Percentiles rank a stretch among this genome's conserved stretches.
These are phyloP conservation scores for Volvox africanus DNA, from an alignment of 139 green algal species.

Conservation along the genomic window DNA sequence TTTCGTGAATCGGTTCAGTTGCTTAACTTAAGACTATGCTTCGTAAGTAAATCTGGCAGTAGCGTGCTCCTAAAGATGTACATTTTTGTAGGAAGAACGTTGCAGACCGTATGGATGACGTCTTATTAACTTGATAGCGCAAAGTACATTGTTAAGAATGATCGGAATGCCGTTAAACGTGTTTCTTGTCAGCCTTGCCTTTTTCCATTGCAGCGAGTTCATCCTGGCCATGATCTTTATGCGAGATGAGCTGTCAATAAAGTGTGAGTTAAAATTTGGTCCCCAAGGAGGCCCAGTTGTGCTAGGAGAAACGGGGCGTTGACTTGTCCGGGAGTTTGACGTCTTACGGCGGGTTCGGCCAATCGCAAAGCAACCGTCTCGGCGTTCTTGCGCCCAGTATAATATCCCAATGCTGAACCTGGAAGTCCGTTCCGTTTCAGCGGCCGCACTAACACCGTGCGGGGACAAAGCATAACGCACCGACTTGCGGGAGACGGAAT, in stretches of 20 bases:
- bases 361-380: no score
- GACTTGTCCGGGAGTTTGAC: no score
- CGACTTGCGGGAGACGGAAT: neutral
- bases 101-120: no score
- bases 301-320: no score
- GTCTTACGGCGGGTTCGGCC: no score
- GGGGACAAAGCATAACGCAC: neutral
- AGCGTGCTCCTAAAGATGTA: no score
- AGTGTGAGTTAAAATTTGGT: conserved; percentile 61
- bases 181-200: conserved; percentile 39
- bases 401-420: neutral
- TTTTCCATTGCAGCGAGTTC: conserved; percentile 84
- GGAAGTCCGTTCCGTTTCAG: neutral
- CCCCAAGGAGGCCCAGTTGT: no score
- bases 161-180: neutral
- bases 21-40: no score
- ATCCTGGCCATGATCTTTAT: conserved; percentile 66
- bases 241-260: conserved; percentile 60
- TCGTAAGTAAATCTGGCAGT: no score
- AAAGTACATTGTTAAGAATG: neutral
- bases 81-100: no score
- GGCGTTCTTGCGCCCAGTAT: no score
- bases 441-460: neutral
- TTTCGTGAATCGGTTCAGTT: no score
- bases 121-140: neutral